phyloP scores from a whole-genome alignment of 129 eudicot species.

The Solidago caesia region DNA sequence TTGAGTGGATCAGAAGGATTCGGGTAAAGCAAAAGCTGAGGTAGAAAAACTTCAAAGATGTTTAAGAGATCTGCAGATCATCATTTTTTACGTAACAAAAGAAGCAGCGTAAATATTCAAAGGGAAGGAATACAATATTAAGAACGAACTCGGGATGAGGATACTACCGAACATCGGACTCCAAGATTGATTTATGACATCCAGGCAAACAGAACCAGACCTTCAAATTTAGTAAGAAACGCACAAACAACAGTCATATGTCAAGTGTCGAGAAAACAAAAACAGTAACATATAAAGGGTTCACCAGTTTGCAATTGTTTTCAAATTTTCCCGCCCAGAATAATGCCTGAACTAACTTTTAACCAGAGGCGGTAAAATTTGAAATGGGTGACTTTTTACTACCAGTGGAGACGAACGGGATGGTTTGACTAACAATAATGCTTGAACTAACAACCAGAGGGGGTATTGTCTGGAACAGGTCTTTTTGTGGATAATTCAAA shows the following conservation, averaged over 20 bases:
- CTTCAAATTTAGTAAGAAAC: slow-evolving; percentile 27
- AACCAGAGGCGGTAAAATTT: not conserved
- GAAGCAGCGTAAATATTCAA: not conserved
- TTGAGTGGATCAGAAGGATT: slow-evolving; percentile 65
- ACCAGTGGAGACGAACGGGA: too few species aligned
- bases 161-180: slow-evolving; percentile 72
- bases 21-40: slow-evolving; percentile 70
- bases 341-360: not conserved
- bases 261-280: slow-evolving; percentile 9
- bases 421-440: too few species aligned
- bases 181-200: slow-evolving; percentile 67
- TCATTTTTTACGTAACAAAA: not conserved
- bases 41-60: slow-evolving; percentile 68
- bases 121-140: not conserved
- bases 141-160: not conserved
- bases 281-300: not conserved
- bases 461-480: not conserved
- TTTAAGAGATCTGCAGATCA: slow-evolving; percentile 51
- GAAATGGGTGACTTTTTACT: too few species aligned
- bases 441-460: not conserved
- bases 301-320: slow-evolving; percentile 6
- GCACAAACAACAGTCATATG: not conserved
- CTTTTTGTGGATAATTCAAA: not conserved
- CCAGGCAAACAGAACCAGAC: slow-evolving; percentile 62
- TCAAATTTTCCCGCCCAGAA: not conserved